These are phyloP conservation scores for Arthrobotrys conoides DNA, from an alignment of 2,329 filamentous ascomycete species.

Conservation along the genomic window DNA sequence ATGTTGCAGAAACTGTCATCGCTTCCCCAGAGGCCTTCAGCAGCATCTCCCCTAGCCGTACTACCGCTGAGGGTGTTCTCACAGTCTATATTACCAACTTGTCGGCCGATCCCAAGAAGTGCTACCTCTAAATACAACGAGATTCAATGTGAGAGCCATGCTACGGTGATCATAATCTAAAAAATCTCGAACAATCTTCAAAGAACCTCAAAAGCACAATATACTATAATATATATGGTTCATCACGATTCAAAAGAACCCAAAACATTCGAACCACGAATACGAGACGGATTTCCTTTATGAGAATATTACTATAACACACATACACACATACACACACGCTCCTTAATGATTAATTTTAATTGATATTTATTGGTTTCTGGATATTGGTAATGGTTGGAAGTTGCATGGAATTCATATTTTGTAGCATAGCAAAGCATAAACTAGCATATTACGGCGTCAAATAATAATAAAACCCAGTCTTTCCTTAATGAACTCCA, in stretches of 20 bases:
- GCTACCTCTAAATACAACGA: not conserved
- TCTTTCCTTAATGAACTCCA: constrained; percentile 39
- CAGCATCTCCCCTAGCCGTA: constrained; percentile 20
- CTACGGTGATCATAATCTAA: constrained; percentile 10
- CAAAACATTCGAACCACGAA: constrained; percentile 12
- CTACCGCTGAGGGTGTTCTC: not conserved
- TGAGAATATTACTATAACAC: constrained; percentile 18
- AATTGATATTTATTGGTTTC: constrained; percentile 10
- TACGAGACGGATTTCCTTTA: constrained; percentile 34
- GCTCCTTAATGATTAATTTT: constrained; percentile 42
- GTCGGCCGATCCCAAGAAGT: not conserved
- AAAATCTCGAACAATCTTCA: not conserved
- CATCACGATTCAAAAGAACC: not conserved
- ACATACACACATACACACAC: constrained; percentile 8
- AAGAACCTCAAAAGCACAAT: not conserved
- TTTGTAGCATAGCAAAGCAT: constrained; percentile 40
- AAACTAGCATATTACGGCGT: constrained; percentile 38
- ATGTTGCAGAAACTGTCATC: constrained; percentile 12
- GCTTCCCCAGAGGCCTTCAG: constrained; percentile 14
- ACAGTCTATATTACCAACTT: constrained; percentile 12
- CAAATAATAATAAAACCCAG: constrained; percentile 44
- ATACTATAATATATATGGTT: not conserved
- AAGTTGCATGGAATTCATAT: constrained; percentile 22
- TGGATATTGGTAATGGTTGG: constrained; percentile 20
- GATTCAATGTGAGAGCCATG: constrained; percentile 14